Percentiles rank a stretch among this genome's conserved stretches.
phyloP scores from a whole-genome alignment of 1,284 basidiomycete species.

The Boletus hoseneyae region DNA sequence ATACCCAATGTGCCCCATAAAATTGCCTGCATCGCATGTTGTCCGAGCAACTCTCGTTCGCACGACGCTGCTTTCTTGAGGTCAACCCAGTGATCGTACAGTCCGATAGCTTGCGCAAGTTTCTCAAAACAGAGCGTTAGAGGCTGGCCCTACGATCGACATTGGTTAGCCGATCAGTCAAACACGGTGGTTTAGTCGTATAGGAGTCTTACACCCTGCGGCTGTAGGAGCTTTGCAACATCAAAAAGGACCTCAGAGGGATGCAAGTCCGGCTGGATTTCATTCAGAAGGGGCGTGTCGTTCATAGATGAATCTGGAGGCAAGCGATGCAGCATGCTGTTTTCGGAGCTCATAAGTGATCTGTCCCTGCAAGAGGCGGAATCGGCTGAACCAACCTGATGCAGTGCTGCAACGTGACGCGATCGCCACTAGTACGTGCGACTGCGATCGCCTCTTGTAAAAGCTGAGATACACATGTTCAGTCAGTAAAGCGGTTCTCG shows the following conservation, averaged over 20 bases:
- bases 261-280: constrained; percentile 73
- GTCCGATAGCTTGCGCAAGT: constrained; percentile 60
- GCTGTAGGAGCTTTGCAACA: constrained; percentile 33
- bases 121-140: constrained; percentile 64
- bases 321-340: constrained; percentile 66
- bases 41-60: constrained; percentile 63
- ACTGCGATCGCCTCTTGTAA: constrained; percentile 72
- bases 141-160: constrained; percentile 60
- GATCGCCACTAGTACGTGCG: constrained; percentile 68
- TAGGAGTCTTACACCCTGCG: constrained; percentile 28
- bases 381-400: constrained; percentile 57
- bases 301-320: constrained; percentile 39
- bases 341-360: constrained; percentile 14
- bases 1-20: constrained; percentile 69
- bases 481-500: not conserved
- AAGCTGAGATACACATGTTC: constrained; percentile 41
- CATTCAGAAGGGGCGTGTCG: constrained; percentile 56
- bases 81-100: constrained; percentile 69
- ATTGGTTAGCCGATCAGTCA: constrained; percentile 13
- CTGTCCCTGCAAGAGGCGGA: constrained; percentile 3
- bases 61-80: constrained; percentile 45
- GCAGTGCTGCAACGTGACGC: constrained; percentile 70
- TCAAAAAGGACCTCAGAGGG: constrained; percentile 74
- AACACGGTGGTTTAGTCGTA: not conserved
- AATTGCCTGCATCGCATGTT: constrained; percentile 68